These are phyloP conservation scores for Euphorbia lathyris DNA, from an alignment of 345 rosid genomes.

Conservation along the genomic window DNA sequence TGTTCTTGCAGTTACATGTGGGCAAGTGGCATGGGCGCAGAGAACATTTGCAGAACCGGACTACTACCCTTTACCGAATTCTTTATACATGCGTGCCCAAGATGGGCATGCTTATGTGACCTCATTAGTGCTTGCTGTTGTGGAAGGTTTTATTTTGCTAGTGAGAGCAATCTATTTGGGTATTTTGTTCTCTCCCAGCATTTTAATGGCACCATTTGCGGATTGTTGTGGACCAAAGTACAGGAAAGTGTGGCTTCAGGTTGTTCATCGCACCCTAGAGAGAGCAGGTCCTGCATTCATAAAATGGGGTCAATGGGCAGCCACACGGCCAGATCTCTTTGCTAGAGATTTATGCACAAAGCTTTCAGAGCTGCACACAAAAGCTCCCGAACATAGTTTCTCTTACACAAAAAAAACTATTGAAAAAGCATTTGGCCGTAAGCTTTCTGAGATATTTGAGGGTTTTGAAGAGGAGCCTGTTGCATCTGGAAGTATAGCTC, in stretches of 20 bases:
- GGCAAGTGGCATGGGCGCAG: constrained; percentile 62
- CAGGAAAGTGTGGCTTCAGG: constrained; percentile 60
- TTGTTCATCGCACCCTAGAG: constrained; percentile 74
- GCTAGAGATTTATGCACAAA: constrained; percentile 80
- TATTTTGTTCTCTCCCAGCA: constrained; percentile 69
- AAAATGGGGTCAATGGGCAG: constrained; percentile 99
- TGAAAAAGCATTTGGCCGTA: constrained; percentile 90
- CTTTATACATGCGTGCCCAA: constrained; percentile 54
- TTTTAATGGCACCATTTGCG: constrained; percentile 72
- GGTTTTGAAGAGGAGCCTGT: constrained; percentile 84
- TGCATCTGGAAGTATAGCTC: constrained; percentile 99
- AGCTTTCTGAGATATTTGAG: constrained; percentile 80
- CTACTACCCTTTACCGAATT: constrained; percentile 41
- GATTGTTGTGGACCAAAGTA: constrained; percentile 52
- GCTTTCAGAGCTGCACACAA: constrained; percentile 85
- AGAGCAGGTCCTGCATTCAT: constrained; percentile 96
- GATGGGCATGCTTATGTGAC: constrained; percentile 57
- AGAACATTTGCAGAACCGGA: constrained; percentile 38
- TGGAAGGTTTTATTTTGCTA: constrained; percentile 56
- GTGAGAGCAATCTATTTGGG: constrained; percentile 72
- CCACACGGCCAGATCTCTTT: constrained; percentile 93
- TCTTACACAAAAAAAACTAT: constrained; percentile 70
- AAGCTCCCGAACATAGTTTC: constrained; percentile 92
- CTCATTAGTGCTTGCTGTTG: constrained; percentile 36
- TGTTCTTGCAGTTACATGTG: constrained; percentile 51